Evolutionary conservation across 1,284 basidiomycete genomes (phyloP), one percentile per base, ranked within the genome.

Genomic region (Ceratobasidium theobromae): DNA sequence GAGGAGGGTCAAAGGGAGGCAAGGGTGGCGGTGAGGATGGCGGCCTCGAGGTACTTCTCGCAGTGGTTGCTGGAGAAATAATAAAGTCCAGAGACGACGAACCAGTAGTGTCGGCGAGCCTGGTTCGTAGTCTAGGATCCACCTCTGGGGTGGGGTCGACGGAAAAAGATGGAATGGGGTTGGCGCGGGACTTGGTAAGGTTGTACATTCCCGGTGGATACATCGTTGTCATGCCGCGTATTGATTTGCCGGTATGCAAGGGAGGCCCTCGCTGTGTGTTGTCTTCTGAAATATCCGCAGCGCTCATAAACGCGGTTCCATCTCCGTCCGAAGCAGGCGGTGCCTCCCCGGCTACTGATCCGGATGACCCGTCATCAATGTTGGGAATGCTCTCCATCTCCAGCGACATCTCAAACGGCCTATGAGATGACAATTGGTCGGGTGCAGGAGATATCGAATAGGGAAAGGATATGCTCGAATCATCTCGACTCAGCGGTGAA

Each of bases 161-260:
- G 23, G 49, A 53, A 30, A 65, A 45, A 2, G 51, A 53, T 2
- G 51, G 51, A 23, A 48, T 25, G 27, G 45, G 45, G 45, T 25
- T 48, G 16, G 53, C 28, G 12, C 32, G 45, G 12, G 45, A 27
- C 32, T 65, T 65, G 14, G 62, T 65, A 32, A 65, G 41, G 51
- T 65, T 65, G 51, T 53, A 65, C 62, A 65, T 65, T 5, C 62
- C 62, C n/a, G 62, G 62, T 5, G 51, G 62, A 27, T 65, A 65
- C 27, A 33, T 9, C 8, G 62, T 65, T 4, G 62, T 65, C 51
- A 65, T 65, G 8, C 62, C 62, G 11, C 62, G 49, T 4, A 51
- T 30, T 9, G 62, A 60, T n/a, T 35, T 32, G 16, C 45, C 30
- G 8, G 55, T 21, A 11, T 27, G 5, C 52, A 3, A 21, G 4